Base-by-base conservation (phyloP, 2,329 filamentous ascomycete species). In the Cladobotryum protrusum region DNA sequence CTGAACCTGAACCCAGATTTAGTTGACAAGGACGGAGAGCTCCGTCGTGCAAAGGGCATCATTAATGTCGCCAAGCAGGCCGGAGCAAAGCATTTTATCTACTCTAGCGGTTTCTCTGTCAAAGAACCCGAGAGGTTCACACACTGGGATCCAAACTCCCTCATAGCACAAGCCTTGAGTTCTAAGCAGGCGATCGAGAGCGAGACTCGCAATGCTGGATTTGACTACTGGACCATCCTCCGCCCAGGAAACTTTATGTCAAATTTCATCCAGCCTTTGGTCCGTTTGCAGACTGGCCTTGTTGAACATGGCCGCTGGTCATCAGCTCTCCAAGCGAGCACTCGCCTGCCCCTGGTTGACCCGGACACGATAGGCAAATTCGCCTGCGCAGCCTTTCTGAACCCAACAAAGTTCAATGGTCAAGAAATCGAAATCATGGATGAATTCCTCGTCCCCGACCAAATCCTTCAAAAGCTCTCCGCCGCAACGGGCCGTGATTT, bases 211-310 rank as follows among this genome's bases (percentile, higher is more conserved):
- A 48, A 56, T 8, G 58, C 62, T 1, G 67, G 67, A 2, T 71
- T 76, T 51, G 53, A 67, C 13, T 54, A 59, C 7, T 79, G 72
- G 69, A 78, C 76, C 0, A 67, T 79, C 18, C 57, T 81, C 2
- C 72, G 74, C 2, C 74, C 74, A 0, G 73, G 71, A 1, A 70
- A 67, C 56, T 79, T 81, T 64, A 75, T 77, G 70, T 65, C 68
- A 17, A 80, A 81, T 56, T 73, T 72, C 52, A 43, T 78, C 4
- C 50, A 61, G 4, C 75, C 75, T 3, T 61, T 70, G 11, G 67
- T 70, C 1, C 47, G 45, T 8, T 64, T 71, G 61, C 75, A 71
- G 50, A 63, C 67, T 0, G 69, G 66, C 0, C 60, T 77, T 6
- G 57, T 62, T 2, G 63, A 66, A 5, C 61, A 62, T 3, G 71